phyloP scores from a whole-genome alignment of 139 green algal species.

The Chlamydomonas applanata region DNA sequence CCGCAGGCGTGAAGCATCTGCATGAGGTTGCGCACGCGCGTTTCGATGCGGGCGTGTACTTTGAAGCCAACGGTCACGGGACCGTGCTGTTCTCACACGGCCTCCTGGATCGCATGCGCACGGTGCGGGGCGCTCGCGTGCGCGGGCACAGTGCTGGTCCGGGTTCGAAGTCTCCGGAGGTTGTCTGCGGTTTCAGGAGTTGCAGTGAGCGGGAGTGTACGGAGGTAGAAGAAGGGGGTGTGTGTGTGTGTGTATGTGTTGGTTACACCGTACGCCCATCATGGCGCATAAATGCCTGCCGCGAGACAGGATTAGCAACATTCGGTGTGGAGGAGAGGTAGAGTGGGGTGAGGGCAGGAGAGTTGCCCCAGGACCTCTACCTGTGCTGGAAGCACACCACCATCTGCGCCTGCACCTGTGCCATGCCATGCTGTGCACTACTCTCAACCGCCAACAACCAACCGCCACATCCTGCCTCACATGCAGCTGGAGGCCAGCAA shows the following conservation, averaged over 20 bases:
- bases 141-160: background rate
- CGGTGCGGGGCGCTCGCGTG: conserved; percentile 28
- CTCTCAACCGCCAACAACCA: background rate
- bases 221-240: no score
- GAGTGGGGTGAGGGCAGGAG: no score
- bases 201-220: no score
- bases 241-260: no score
- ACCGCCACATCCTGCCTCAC: background rate
- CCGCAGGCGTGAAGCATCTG: conserved; percentile 91
- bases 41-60: conserved; percentile 97
- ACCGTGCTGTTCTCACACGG: conserved; percentile 82
- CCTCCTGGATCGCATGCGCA: conserved; percentile 52
- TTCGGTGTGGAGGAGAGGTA: no score
- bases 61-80: conserved; percentile 98
- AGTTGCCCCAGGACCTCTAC: no score
- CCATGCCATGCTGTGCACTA: no score
- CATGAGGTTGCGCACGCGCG: conserved; percentile 70
- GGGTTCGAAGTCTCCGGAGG: background rate
- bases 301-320: no score
- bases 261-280: no score
- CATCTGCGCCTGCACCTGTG: no score
- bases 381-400: no score
- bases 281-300: no score
- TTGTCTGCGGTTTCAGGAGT: background rate
- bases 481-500: background rate